Evolutionary conservation across 805 yeast species (phyloP), one percentile per base, ranked within the genome.

Genomic region (Kuraishia cidri): DNA sequence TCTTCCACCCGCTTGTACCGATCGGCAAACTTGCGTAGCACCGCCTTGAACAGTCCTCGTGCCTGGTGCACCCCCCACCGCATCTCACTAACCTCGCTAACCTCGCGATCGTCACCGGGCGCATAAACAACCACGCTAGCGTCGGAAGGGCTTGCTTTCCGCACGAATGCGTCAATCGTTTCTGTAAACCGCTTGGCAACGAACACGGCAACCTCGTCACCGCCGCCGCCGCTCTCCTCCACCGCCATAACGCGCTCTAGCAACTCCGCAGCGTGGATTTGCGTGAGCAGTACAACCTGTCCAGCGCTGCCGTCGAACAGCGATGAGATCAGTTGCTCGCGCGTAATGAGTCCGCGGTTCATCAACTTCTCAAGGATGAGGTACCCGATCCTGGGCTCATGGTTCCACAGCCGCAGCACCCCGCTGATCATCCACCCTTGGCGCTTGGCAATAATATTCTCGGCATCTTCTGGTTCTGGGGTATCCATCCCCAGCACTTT

Each of bases 331-430:
- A 73, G 48, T n/a, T 67, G 52, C 14, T 43, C 42, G 3, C 67
- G 49, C 4, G 57, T 42, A 3, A 79, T 44, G 15, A 78, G 50
- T 3, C 61, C 67, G 32, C 60, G 60, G 17, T 62, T 58, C 34
- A 64, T 60, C 37, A 80, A 58, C 33, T 69, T 64, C 39, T 72
- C 76, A 26, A 74, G 50, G 8, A 80, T 69, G 37, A 79, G 57
- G 35, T 63, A 72, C 1, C 83, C 92, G 33, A 74, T 72, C 46
- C 77, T 71, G 1, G 82, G 79, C 37, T 77, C 75, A 29, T 62
- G 59, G 36, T 66, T 65, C 92, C 94, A 82, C 46, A 69, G 74
- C 30, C 71, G 58, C 24, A 82, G 46, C 2, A 79, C 72, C 2
- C 79, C 67, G 17, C 66, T 70, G 27, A 80, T 65, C 8, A 74